Evolutionary conservation across 225 moss, liverwort and hornwort genomes (phyloP).

Genomic region (Anthoceros angustus): DNA sequence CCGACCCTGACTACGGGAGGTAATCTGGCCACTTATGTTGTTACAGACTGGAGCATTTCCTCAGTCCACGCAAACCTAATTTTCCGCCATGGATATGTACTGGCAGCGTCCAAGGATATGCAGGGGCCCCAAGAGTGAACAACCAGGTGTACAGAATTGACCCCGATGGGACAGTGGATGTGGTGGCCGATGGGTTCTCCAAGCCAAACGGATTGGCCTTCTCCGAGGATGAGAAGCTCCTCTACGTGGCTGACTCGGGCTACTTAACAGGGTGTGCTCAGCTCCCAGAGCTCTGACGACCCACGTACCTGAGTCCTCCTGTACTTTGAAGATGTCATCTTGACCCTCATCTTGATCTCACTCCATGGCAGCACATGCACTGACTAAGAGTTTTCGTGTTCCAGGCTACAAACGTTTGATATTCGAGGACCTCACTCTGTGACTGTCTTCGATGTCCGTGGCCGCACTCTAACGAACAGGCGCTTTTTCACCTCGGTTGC

Average conservation of each 20-base stretch:
- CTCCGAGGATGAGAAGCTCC: constrained; percentile 29
- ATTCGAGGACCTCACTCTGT: constrained; percentile 20
- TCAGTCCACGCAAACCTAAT: neutral
- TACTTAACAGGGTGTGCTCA: constrained; percentile 11
- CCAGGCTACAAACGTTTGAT: constrained; percentile 9
- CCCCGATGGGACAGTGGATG: constrained; percentile 27
- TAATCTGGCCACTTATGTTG: constrained; percentile 7
- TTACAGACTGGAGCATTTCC: neutral
- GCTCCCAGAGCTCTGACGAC: neutral
- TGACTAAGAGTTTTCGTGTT: constrained; percentile 9
- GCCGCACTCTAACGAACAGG: constrained; percentile 15
- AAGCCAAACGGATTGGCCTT: constrained; percentile 39
- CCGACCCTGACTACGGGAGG: constrained; percentile 48
- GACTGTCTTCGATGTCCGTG: constrained; percentile 17
- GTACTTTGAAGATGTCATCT: neutral
- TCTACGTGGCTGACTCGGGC: constrained; percentile 34
- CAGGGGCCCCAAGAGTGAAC: constrained; percentile 21
- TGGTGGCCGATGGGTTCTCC: constrained; percentile 21
- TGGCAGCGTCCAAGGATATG: constrained; percentile 30
- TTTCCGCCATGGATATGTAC: neutral
- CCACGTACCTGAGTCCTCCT: no score
- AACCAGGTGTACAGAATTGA: constrained; percentile 37
- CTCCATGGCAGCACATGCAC: neutral
- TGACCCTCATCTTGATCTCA: neutral
- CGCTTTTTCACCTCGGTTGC: constrained; percentile 27